A percentile compares a stretch with the other conserved stretches of the same genome.
phyloP scores from a whole-genome alignment of 2,329 filamentous ascomycete species.

The Diaporthe ampelina region DNA sequence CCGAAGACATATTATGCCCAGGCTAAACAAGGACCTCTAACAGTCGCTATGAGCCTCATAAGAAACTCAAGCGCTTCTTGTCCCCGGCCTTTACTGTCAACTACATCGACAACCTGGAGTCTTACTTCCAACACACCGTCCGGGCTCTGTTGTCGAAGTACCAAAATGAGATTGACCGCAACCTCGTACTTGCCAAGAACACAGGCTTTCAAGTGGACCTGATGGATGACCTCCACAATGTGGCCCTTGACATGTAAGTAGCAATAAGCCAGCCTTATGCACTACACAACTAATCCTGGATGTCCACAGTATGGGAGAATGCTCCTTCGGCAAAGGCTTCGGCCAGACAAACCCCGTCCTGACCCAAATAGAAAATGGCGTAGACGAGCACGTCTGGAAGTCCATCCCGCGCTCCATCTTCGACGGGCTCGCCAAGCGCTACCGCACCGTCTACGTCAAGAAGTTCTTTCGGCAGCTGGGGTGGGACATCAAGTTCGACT shows the following conservation, averaged over 20 bases:
- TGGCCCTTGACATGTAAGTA: constrained; percentile 46
- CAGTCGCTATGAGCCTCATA: constrained; percentile 46
- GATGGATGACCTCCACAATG: constrained; percentile 48
- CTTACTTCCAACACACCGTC: constrained; percentile 44
- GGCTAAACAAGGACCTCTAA: background rate
- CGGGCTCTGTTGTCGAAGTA: constrained; percentile 42
- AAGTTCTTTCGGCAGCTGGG: constrained; percentile 40
- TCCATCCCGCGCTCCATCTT: constrained; percentile 44
- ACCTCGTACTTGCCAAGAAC: constrained; percentile 29
- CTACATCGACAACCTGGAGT: constrained; percentile 47
- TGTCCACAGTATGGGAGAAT: constrained; percentile 45
- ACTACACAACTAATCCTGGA: background rate
- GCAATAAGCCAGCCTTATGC: rapidly evolving
- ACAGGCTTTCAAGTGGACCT: constrained; percentile 45
- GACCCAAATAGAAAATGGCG: constrained; percentile 39
- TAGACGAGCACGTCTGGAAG: constrained; percentile 43
- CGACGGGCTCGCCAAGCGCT: constrained; percentile 41
- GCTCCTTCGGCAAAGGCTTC: constrained; percentile 48
- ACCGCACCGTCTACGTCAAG: constrained; percentile 44
- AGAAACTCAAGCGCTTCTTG: constrained; percentile 46
- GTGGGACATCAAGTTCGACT: constrained; percentile 44
- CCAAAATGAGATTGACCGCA: constrained; percentile 20
- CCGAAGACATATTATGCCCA: background rate
- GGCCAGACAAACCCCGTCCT: constrained; percentile 46
- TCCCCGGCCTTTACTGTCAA: constrained; percentile 47